Base-by-base conservation (phyloP, 2,329 filamentous ascomycete species). In the Ascochyta rabiei region DNA sequence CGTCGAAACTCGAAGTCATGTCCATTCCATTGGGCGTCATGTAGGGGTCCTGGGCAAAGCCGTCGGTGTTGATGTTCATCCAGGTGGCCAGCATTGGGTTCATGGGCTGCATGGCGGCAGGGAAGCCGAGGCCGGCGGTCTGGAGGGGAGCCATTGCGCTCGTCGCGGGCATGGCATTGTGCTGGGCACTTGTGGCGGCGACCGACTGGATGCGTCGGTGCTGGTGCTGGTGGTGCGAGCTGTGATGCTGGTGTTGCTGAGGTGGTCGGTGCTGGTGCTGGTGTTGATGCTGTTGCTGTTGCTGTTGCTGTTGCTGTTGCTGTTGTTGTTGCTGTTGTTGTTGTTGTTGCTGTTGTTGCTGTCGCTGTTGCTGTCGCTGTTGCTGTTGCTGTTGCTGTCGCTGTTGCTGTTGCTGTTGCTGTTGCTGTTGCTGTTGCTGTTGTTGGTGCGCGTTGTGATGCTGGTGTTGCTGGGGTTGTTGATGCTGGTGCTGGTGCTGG, bases 1-100 rank as follows among this genome's bases (percentile, higher is more conserved):
- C 61, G 48, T 67, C 69, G 66, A 76, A 79, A 54, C 73, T 66
- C 52, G 75, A 60, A 53, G 70, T 64, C 67, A 76, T 70, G 47
- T 63, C 63, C 59, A 69, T 69, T 52, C 68, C 55, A 37, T 56
- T 54, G 40, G 64, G 61, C 2, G 57, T 53, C 47, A 52, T 48
- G 31, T 61, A 67, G n/a, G 53, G 53, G 46, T 75, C 68, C 24
- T 64, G 64, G 42, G 70, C 57, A 53, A 69, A 75, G 49, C 57
- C 59, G 48, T 61, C 73, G 51, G 63, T 63, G 60, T 63, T 67
- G 57, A 79, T 68, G 60, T 78, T 77, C 63, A 77, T 79, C 78
- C 79, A 80, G 57, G 76, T 74, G 28, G 69, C 69, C 46, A 75
- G 57, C 67, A 72, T 69, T 2, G 71, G 67, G 56, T 75, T 73